Evolutionary conservation across 257 asterid species (phyloP), one percentile per base, ranked within the genome.

Genomic region (Solanum dulcamara): DNA sequence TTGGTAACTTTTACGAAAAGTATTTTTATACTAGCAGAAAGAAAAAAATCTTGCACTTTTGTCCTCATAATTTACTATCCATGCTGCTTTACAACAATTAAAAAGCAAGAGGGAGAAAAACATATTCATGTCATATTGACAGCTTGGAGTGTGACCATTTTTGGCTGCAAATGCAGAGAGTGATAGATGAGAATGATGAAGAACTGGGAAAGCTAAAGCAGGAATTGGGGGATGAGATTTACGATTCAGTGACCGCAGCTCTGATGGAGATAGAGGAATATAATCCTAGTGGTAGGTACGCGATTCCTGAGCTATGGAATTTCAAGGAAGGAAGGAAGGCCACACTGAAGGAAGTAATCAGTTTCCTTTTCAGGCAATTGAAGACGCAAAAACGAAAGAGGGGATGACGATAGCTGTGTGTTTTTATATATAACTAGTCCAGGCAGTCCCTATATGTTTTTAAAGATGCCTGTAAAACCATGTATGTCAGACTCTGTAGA

Each of bases 241-340:
- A 68, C 38, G 30, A 66, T 22, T 72, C 88, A 9, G 86, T 91
- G 24, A 89, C 85, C 18, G 9, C n/a, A n/a, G 90, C 93, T 22
- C 70, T 91, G 59, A 59, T n/a, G 67, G 91, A 91, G 30, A 17
- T 90, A n/a, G 85, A 89, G 30, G 93, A 91, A 67, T 91, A 86
- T 70, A 91, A 89, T 75, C 83, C 90, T 44, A 91, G 93, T 33
- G 93, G 93, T 10, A 88, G 93, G 11, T 91, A 91, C 42, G 89
- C 86, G 40, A 86, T 91, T 80, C 33, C 90, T 4, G 92, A 91
- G 81, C 84, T 91, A 2, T 91, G 92, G 93, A 91, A 88, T 85
- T 85, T 84, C 85, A 86, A 91, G 85, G 91, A 89, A 77, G 53
- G 83, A 50, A 87, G 93, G 48, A 86, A 88, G 85, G 93, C 93